Base-by-base conservation (phyloP, 495 filamentous ascomycete species). In the Hypomontagnella submonticulosa region DNA sequence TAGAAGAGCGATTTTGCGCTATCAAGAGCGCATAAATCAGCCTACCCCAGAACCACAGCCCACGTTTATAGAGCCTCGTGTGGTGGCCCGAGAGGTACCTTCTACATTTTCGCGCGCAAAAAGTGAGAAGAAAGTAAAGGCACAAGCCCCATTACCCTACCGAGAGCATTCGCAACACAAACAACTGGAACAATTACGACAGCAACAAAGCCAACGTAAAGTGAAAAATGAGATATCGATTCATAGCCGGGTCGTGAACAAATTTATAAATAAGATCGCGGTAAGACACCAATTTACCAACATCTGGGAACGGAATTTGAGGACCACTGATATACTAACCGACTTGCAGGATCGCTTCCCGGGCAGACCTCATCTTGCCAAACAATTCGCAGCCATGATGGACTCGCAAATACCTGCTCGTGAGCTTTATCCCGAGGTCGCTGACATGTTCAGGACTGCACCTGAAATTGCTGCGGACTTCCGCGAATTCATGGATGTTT, bases 261-360 rank as follows among this genome's bases (percentile, higher is more conserved):
- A 8, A 12, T 42, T 40, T 6, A 15, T 38, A 30, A 4, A 13
- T 12, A 58, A 42, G 11, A 50, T 58, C 9, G 15, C 33, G 33
- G 55, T 58, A 13, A 58, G 55, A 57, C 20, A 33, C 30, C 2
- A 13, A 27, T 32, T 61, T 9, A 47, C 44, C 19, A n/a, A 42
- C 13, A 9, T 16, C 10, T 9, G 11, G n/a, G 7, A 0, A n/a
- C 30, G 33, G 1, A 10, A 42, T 23, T 34, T 32, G n/a, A 18
- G 36, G 4, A 4, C 9, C 41, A 32, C 13, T 20, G 3, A 48
- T 40, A 18, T 50, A 5, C 61, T 57, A 11, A 63, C 43, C 47
- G 12, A 43, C 13, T 12, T 15, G 13, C 36, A 63, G 61, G 44
- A 44, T n/a, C 61, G 46, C 33, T 63, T 63, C 19, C 61, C 61